Evolutionary conservation across 176 grass and related monocot genomes (phyloP), one percentile per base, ranked within the genome.

Genomic region (Oryza officinalis): DNA sequence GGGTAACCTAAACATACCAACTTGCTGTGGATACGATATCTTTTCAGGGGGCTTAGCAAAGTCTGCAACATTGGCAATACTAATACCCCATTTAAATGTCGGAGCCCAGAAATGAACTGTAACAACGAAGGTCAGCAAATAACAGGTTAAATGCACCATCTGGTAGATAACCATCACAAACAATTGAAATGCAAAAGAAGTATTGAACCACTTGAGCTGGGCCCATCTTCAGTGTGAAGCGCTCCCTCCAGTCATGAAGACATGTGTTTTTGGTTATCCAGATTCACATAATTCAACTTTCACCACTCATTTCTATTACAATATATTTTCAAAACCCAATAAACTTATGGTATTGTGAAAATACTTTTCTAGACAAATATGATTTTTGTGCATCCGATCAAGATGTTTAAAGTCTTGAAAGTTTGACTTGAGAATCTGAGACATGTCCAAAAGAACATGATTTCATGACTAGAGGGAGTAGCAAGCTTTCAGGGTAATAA

Each of bases 71-170:
- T 95, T 98, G 6, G 96, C 96, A 57, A 98, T 95, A 65, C 91
- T 98, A 40, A 98, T 98, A 40, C 87, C 93, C 96, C 96, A 98
- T 87, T 98, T 98, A 65, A 98, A 98, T 60, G 91, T 98, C 20
- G 91, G 91, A n/a, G 92, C 96, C 96, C 96, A 95, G 80, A 95
- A 94, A 89, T 94, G 93, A 95, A 98, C 91, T 92, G 80, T 69
- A 81, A 81, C 7, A 25, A 61, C 10, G 38, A 83, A 64, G 38
- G 63, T 64, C 46, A 50, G 33, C 45, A 8, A 4, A 69, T 72
- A 49, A 66, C 50, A 38, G 25, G 35, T 28, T 35, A 72, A 88
- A 85, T 83, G 63, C 12, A 33, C 4, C 15, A 57, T 78, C 3
- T n/a, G 40, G 60, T 79, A 64, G 23, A 69, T 69, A 64, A 38